Evolutionary conservation across 169 alveolate genomes (phyloP).

Genomic region (Neospora caninum): DNA sequence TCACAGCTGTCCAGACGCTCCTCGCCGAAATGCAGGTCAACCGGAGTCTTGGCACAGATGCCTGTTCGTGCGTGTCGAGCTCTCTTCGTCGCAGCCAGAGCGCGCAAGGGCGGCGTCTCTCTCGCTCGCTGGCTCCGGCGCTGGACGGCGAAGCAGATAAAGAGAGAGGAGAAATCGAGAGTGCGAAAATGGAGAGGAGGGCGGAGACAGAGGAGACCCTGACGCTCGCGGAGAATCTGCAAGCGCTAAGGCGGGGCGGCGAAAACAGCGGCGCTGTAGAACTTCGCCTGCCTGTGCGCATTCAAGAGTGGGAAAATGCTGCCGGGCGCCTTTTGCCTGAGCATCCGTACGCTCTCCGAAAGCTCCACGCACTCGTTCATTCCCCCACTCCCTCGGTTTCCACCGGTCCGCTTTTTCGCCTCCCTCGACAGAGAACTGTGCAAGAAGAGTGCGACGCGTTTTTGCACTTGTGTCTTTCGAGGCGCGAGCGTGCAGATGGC

Average conservation of each 20-base stretch:
- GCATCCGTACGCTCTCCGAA: neutral
- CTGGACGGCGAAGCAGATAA: no score
- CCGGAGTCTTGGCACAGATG: no score
- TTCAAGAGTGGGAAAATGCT: neutral
- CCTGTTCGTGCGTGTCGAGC: no score
- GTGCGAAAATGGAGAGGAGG: no score
- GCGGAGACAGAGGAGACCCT: no score
- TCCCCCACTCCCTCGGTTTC: neutral
- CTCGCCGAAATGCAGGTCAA: neutral
- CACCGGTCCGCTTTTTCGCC: neutral
- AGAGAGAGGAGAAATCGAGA: no score
- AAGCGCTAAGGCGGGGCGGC: no score
- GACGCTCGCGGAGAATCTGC: no score
- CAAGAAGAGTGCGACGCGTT: neutral
- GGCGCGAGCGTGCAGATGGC: neutral
- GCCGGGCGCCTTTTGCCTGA: neutral
- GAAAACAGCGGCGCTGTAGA: neutral
- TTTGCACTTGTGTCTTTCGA: neutral
- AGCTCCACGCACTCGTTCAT: neutral
- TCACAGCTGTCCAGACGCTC: neutral
- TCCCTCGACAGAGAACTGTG: neutral
- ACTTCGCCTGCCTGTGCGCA: neutral
- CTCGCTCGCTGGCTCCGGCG: no score
- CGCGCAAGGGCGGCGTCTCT: no score
- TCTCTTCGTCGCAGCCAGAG: no score